Percentiles rank a stretch among this genome's conserved stretches.
phyloP scores from a whole-genome alignment of 2,329 filamentous ascomycete species.

The Pyrenophora seminiperda region DNA sequence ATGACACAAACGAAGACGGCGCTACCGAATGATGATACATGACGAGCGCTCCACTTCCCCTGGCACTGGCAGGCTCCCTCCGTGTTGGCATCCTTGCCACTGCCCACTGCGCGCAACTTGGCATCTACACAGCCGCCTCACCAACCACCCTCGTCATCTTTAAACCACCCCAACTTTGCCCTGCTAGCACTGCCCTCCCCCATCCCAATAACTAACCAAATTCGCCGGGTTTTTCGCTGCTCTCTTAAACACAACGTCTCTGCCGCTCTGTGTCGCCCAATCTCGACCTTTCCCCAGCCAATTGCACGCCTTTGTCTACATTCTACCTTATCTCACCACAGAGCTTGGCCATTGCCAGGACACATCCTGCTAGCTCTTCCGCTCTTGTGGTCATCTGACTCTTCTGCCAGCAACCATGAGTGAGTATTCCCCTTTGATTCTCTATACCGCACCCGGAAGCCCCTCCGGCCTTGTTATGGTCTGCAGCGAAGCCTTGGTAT shows the following conservation, averaged over 20 bases:
- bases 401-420: constrained; percentile 21
- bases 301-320: constrained; percentile 4
- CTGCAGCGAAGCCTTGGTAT: constrained; percentile 13
- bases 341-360: constrained; percentile 13
- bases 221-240: constrained; percentile 6
- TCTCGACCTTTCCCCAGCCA: constrained; percentile 5
- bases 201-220: constrained; percentile 7
- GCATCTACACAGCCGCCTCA: constrained; percentile 7
- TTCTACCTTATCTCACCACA: constrained; percentile 7
- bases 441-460: constrained; percentile 10
- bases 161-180: neutral
- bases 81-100: neutral
- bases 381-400: constrained; percentile 13
- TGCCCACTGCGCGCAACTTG: constrained; percentile 2
- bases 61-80: no score
- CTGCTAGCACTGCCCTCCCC: constrained; percentile 5
- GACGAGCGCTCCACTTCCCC: no score
- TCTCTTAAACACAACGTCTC: constrained; percentile 1
- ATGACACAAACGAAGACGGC: no score
- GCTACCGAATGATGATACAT: no score
- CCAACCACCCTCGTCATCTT: constrained; percentile 8
- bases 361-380: constrained; percentile 17
- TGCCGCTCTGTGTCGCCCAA: constrained; percentile 4
- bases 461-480: constrained; percentile 10
- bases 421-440: constrained; percentile 21